phyloP scores from a whole-genome alignment of 2,329 filamentous ascomycete genomes.

The Samsoniella hepiali region DNA sequence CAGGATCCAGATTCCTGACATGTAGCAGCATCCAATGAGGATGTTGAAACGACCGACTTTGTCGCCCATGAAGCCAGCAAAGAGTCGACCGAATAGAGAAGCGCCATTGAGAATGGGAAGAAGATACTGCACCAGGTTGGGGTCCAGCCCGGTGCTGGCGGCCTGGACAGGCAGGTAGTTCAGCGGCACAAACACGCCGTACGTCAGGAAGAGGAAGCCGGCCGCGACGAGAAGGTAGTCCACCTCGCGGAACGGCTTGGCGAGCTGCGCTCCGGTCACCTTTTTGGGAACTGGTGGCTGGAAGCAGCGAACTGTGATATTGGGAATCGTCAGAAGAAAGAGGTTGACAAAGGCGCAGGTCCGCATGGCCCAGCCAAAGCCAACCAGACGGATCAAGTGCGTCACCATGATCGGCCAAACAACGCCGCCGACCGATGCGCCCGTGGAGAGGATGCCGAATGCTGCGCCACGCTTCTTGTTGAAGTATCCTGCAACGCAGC shows the following conservation, averaged over 20 bases:
- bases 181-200: slow-evolving; percentile 34
- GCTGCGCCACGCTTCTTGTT: slow-evolving; percentile 32
- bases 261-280: slow-evolving; percentile 28
- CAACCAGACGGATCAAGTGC: slow-evolving; percentile 33
- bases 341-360: slow-evolving; percentile 38
- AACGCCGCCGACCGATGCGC: slow-evolving; percentile 38
- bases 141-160: slow-evolving; percentile 22
- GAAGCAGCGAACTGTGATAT: slow-evolving; percentile 29
- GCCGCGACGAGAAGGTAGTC: slow-evolving; percentile 28
- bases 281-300: slow-evolving; percentile 22
- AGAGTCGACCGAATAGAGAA: slow-evolving; percentile 26
- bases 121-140: slow-evolving; percentile 24
- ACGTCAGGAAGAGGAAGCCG: slow-evolving; percentile 31
- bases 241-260: slow-evolving; percentile 29
- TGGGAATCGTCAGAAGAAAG: slow-evolving; percentile 30
- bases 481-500: slow-evolving; percentile 34
- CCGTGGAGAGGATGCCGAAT: slow-evolving; percentile 35
- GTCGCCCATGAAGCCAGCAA: slow-evolving; percentile 26
- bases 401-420: slow-evolving; percentile 41
- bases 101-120: slow-evolving; percentile 27
- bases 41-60: slow-evolving; percentile 30
- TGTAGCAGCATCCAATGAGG: slow-evolving; percentile 40
- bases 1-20: slow-evolving; percentile 33
- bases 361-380: slow-evolving; percentile 41
- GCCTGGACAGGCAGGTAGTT: slow-evolving; percentile 28